phyloP scores from a whole-genome alignment of 1,284 basidiomycete genomes.

The Cystobasidiaceae sp. region DNA sequence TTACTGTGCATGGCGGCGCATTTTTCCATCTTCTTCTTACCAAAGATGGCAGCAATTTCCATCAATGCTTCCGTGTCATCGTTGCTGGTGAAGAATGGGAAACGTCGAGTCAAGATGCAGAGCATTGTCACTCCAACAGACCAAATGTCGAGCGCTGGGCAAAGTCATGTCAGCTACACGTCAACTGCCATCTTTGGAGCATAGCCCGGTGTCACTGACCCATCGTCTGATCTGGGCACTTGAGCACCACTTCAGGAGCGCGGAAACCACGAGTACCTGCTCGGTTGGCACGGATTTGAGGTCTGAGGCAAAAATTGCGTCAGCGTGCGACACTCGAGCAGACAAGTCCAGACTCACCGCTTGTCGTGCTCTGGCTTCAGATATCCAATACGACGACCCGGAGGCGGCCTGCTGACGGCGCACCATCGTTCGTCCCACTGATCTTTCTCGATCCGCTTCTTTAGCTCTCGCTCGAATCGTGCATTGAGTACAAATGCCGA shows the following conservation, averaged over 20 bases:
- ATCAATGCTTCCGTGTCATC: conserved; percentile 93
- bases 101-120: conserved; percentile 86
- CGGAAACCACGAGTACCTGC: conserved; percentile 96
- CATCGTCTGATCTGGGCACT: conserved; percentile 88
- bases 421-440: conserved; percentile 17
- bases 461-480: conserved; percentile 15
- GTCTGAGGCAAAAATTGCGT: conserved; percentile 48
- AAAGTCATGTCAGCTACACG: too few species aligned
- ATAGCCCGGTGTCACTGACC: conserved; percentile 55
- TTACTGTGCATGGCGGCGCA: conserved; percentile 83
- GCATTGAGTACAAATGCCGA: neutral
- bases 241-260: conserved; percentile 91
- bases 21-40: conserved; percentile 74
- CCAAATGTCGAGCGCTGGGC: conserved; percentile 89
- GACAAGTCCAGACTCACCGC: conserved; percentile 40
- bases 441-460: conserved; percentile 9
- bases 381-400: conserved; percentile 45
- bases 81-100: conserved; percentile 89
- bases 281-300: conserved; percentile 86
- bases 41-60: conserved; percentile 87
- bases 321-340: too few species aligned
- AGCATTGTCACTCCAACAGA: conserved; percentile 87
- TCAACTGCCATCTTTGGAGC: neutral
- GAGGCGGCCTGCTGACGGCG: neutral
- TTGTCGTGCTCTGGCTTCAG: conserved; percentile 47